A percentile compares a stretch with the other conserved stretches of the same genome.
Evolutionary conservation across 345 rosid genomes (phyloP).

Genomic region (Erucastrum elatum): DNA sequence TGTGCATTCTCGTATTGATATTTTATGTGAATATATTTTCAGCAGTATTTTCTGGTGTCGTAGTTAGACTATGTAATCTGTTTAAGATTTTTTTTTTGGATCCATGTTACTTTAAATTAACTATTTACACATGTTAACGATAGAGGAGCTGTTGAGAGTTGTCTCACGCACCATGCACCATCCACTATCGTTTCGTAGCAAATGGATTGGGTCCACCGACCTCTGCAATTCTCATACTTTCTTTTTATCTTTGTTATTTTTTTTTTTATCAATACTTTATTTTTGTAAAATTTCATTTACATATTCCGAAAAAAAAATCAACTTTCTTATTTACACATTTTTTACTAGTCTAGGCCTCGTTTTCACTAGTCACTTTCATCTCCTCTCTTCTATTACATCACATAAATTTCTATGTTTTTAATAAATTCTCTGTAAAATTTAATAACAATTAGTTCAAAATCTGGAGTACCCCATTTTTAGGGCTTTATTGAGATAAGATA

Average conservation of each 20-base stretch:
- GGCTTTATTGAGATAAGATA: slow-evolving; percentile 46
- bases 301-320: no score
- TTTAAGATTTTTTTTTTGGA: not conserved
- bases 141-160: slow-evolving; percentile 56
- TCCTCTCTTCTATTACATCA: slow-evolving; percentile 30
- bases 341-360: slow-evolving; percentile 23
- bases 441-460: slow-evolving; percentile 22
- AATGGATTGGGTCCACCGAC: slow-evolving; percentile 87
- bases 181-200: slow-evolving; percentile 59
- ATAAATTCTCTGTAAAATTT: not conserved
- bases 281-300: no score
- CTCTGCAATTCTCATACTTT: slow-evolving; percentile 46
- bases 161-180: slow-evolving; percentile 68
- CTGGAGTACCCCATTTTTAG: slow-evolving; percentile 37
- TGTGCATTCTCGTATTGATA: no score
- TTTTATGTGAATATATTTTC: no score
- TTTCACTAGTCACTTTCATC: slow-evolving; percentile 37
- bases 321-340: not conserved
- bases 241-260: not conserved
- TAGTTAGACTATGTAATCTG: not conserved
- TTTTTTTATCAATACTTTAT: no score
- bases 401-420: slow-evolving; percentile 23
- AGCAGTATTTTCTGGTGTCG: not conserved
- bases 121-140: slow-evolving; percentile 33
- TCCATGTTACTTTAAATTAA: not conserved